phyloP scores from a whole-genome alignment of 495 filamentous ascomycete genomes.

The Penicillium chermesinum region DNA sequence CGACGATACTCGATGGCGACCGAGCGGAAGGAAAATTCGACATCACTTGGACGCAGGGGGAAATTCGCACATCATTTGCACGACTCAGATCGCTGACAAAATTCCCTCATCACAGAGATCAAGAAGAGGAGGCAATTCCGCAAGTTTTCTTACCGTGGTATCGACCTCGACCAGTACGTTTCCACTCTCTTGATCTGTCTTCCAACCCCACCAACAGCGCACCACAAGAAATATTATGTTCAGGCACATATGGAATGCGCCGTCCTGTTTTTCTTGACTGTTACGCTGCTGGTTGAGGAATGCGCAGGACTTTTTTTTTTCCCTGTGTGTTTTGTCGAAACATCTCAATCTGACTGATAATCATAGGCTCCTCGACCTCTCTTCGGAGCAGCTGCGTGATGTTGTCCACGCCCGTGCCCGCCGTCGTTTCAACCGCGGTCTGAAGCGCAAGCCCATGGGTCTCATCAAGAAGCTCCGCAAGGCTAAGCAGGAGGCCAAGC shows the following conservation, averaged over 20 bases:
- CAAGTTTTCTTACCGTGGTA: conserved; percentile 99
- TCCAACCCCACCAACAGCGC: conserved; percentile 28
- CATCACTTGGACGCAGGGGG: conserved; percentile 19
- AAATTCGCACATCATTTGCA: conserved; percentile 19
- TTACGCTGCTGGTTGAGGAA: too few species aligned
- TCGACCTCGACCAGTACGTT: conserved; percentile 97
- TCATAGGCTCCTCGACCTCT: conserved; percentile 89
- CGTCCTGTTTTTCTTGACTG: too few species aligned
- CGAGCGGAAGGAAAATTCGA: conserved; percentile 6
- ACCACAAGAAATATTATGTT: conserved; percentile 6
- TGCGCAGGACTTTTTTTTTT: too few species aligned
- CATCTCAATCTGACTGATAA: not conserved
- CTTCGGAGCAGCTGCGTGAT: conserved; percentile 97
- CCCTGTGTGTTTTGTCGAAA: not conserved
- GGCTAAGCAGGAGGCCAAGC: conserved; percentile 99
- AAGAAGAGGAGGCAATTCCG: conserved; percentile 99
- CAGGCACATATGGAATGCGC: too few species aligned
- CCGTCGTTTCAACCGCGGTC: conserved; percentile 96
- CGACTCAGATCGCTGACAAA: conserved; percentile 38
- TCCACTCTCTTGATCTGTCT: conserved; percentile 31
- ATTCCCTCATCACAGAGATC: conserved; percentile 59
- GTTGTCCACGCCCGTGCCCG: conserved; percentile 98
- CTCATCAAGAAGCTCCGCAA: conserved; percentile 99
- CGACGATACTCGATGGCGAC: not conserved
- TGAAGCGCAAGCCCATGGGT: conserved; percentile 99